Evolutionary conservation across 805 yeast genomes (phyloP).

Genomic region (Yamadazyma olivae): DNA sequence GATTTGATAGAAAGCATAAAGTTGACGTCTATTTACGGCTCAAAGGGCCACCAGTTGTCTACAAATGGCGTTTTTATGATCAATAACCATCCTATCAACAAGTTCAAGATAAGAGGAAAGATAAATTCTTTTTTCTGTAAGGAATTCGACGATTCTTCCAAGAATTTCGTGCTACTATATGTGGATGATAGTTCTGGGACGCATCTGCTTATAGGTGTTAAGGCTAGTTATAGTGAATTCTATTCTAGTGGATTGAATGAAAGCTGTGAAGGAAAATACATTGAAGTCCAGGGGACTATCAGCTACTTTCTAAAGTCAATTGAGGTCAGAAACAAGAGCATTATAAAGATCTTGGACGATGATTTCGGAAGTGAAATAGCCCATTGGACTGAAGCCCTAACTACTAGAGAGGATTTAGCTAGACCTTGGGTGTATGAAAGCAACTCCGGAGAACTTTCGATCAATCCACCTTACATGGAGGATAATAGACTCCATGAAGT

Average conservation of each 20-base stretch:
- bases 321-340: too few relatives aligned
- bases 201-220: constrained; percentile 24
- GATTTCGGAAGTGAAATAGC: constrained; percentile 22
- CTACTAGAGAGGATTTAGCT: constrained; percentile 15
- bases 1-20: constrained; percentile 16
- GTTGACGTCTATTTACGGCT: constrained; percentile 16
- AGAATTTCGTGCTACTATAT: constrained; percentile 16
- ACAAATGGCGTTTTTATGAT: too few relatives aligned
- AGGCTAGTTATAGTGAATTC: constrained; percentile 13
- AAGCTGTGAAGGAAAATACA: constrained; percentile 20
- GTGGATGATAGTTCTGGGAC: constrained; percentile 36
- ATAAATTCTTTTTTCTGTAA: constrained; percentile 21
- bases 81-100: constrained; percentile 33
- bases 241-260: constrained; percentile 13
- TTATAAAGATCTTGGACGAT: too few relatives aligned
- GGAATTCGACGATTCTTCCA: constrained; percentile 7
- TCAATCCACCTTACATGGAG: constrained; percentile 5
- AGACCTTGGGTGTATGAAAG: constrained; percentile 24
- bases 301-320: too few relatives aligned
- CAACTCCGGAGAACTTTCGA: not conserved
- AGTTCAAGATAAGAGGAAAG: constrained; percentile 24
- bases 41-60: constrained; percentile 8
- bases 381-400: constrained; percentile 26
- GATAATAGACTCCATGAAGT: constrained; percentile 3
- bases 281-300: constrained; percentile 24